These are phyloP conservation scores for Spathaspora sp. DNA, from an alignment of 1,139 yeast genomes.

Conservation along the genomic window DNA sequence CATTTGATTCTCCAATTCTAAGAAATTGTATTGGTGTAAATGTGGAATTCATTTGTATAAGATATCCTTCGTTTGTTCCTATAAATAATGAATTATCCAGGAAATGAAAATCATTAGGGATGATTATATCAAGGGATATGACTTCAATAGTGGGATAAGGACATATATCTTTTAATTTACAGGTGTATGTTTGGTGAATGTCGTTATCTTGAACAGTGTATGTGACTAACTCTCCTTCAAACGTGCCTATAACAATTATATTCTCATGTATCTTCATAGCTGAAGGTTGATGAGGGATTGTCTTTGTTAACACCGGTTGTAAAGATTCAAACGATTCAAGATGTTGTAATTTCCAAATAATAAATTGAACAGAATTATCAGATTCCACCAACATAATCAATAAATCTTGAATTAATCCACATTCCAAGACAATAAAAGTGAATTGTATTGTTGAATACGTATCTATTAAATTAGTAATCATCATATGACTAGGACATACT, in stretches of 20 bases:
- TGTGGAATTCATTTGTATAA: conserved; percentile 16
- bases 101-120: conserved; percentile 21
- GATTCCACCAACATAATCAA: conserved; percentile 19
- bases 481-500: conserved; percentile 26
- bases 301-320: not conserved
- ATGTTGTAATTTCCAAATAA: conserved; percentile 4
- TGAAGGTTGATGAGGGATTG: conserved; percentile 20
- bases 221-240: conserved; percentile 16
- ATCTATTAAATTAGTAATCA: conserved; percentile 22
- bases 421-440: conserved; percentile 16
- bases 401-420: conserved; percentile 15
- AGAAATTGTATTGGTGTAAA: conserved; percentile 16
- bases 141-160: conserved; percentile 7
- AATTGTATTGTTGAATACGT: conserved; percentile 8
- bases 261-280: conserved; percentile 14
- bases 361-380: not conserved
- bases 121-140: conserved; percentile 9
- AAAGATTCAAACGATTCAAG: conserved; percentile 2
- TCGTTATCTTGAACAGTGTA: not conserved
- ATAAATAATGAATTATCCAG: conserved; percentile 17
- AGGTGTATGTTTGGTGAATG: not conserved
- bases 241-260: conserved; percentile 19
- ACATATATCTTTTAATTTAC: conserved; percentile 8
- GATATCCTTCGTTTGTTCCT: conserved; percentile 33
- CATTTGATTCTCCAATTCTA: conserved; percentile 25